Percentiles rank a stretch among this genome's conserved stretches.
phyloP scores from a whole-genome alignment of 1,284 basidiomycete genomes.

The Pseudozyma flocculosa region DNA sequence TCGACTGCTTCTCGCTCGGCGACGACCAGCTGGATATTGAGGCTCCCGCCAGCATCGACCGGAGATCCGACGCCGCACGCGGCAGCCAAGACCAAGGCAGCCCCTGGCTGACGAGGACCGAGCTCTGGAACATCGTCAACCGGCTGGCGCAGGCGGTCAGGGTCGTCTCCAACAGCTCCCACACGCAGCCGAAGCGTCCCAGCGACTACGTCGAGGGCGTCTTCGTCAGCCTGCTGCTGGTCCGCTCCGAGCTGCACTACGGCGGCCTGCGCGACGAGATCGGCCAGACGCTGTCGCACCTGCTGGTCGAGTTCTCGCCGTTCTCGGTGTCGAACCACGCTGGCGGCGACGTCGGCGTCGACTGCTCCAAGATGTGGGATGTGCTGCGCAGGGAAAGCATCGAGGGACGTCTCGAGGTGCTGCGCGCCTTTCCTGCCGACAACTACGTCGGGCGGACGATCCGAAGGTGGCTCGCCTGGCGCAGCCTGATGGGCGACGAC shows the following conservation, averaged over 20 bases:
- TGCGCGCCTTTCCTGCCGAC: conserved; percentile 9
- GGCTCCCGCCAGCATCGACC: neutral
- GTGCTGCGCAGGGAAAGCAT: neutral
- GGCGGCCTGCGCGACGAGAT: neutral
- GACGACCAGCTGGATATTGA: neutral
- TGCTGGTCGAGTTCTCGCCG: neutral
- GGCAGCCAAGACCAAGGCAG: too few relatives aligned
- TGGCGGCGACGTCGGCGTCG: neutral
- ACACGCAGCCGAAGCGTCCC: neutral
- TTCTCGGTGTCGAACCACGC: neutral
- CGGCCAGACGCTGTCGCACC: neutral
- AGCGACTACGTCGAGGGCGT: neutral
- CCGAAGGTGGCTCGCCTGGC: conserved; percentile 17
- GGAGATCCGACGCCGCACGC: too few relatives aligned
- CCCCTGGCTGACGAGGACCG: neutral
- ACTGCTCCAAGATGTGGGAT: neutral
- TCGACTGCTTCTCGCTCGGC: neutral
- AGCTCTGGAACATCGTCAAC: neutral
- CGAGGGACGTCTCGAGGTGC: conserved; percentile 1
- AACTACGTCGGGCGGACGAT: conserved; percentile 3
- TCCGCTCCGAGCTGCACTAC: neutral
- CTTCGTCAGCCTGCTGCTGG: neutral
- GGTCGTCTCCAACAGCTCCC: neutral
- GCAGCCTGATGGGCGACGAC: conserved; percentile 6
- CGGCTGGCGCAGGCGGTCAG: neutral